Base-by-base conservation (phyloP, 768 basidiomycete species). In the Auricularia sp. region DNA sequence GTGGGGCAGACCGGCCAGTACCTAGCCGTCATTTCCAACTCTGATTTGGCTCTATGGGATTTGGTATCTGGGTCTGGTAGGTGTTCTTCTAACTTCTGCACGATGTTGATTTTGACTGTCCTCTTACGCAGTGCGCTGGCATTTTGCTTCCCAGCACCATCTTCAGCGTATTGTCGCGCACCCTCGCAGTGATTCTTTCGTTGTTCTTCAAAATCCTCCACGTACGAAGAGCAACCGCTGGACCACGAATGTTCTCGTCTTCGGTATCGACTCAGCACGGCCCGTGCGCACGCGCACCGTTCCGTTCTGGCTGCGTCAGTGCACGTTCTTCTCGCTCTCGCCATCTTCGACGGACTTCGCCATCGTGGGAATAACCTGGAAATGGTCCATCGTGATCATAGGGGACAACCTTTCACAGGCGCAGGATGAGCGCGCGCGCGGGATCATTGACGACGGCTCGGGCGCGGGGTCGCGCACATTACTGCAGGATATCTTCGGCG, bases 401-500 rank as follows among this genome's bases (percentile, higher is more conserved):
- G 91, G 91, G 1, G 86, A 92, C 65, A 74, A 79, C 18, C 74
- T 76, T 23, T 14, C 63, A 72, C 29, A 70, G 74, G 23, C 72
- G 75, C 1, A 81, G 47, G 80, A 79, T 21, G 69, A 76, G 3
- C 73, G 75, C 14, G 75, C 81, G 21, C 77, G 72, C 42, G 78
- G 73, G 47, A 75, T 80, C 64, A 71, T 65, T 61, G 70, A 72
- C 60, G 71, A 70, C 23, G 65, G 71, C 10, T 44, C 65, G 43
- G 71, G 34, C 70, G 68, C 78, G 68, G 72, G 73, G 29, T 78
- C 70, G 66, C 77, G 80, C 65, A 88, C 91, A 7, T 77, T 97
- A 6, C 92, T 95, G 76, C 88, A 92, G 73, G 93, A 95, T 71
- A 90, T 95, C 71, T 97, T 96, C 71, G 94, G 94, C 44, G 78